A percentile compares a stretch with the other conserved stretches of the same genome.
Evolutionary conservation across 139 green algal species (phyloP).

Genomic region (Gonium pectorale): DNA sequence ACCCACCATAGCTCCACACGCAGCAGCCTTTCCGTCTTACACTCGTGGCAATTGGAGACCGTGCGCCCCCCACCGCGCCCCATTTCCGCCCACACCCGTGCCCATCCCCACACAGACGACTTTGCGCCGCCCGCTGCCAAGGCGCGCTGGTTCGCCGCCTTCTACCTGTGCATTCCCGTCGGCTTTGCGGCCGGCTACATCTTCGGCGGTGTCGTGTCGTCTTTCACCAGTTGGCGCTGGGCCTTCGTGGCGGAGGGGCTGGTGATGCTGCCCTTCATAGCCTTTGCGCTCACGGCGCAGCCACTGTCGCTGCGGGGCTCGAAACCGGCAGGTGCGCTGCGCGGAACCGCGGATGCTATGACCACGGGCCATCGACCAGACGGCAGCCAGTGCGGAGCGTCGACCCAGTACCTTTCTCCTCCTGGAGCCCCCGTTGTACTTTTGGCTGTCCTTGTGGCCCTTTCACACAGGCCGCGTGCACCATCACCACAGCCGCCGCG

Average conservation of each 20-base stretch:
- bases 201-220: conserved; percentile 69
- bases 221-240: conserved; percentile 75
- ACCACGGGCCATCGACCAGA: too few relatives aligned
- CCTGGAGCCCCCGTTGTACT: too few relatives aligned
- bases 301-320: conserved; percentile 73
- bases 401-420: too few relatives aligned
- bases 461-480: too few relatives aligned
- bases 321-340: background rate
- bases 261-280: conserved; percentile 87
- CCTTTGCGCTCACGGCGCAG: conserved; percentile 63
- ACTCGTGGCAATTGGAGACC: too few relatives aligned
- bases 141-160: conserved; percentile 87
- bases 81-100: background rate
- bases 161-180: conserved; percentile 95
- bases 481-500: background rate
- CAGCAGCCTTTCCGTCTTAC: background rate
- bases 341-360: too few relatives aligned
- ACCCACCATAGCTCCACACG: background rate
- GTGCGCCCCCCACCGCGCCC: background rate
- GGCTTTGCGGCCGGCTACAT: conserved; percentile 89
- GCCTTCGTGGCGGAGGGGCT: conserved; percentile 87
- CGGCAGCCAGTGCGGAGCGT: too few relatives aligned
- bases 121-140: conserved; percentile 80
- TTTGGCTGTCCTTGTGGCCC: too few relatives aligned
- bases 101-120: conserved; percentile 78